Evolutionary conservation across 2,329 filamentous ascomycete genomes (phyloP), one percentile per base, ranked within the genome.

Genomic region (Hypoxylon sp.): DNA sequence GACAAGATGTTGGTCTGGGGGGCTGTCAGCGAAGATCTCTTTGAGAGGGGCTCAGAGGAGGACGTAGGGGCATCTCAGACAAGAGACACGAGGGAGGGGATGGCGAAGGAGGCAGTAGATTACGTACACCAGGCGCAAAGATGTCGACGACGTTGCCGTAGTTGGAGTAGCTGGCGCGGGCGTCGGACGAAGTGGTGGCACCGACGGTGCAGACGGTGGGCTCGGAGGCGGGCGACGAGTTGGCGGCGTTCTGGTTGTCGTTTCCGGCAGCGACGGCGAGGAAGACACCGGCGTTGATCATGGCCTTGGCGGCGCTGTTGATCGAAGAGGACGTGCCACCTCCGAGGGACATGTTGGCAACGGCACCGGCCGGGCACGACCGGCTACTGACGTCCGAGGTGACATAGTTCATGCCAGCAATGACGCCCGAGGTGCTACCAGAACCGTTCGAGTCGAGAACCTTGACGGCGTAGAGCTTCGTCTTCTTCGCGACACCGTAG

Each of bases 241-340:
- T 69, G 4, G 66, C 63, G 1, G 76, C 75, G 51, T 80, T 73
- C n/a, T 66, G 69, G 60, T 74, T 72, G 18, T 74, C 73, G 68
- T 85, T 85, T 15, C 84, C 84, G 17, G 83, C 83, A 3, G 83
- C 82, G 0, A 83, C 82, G 24, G 82, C 79, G 2, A 81, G 76
- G 48, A 83, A 77, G 26, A 87, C 72, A 18, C 82, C 83, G 1
- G 70, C 67, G 18, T 66, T 65, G 65, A 78, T 78, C 46, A 81
- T 80, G 21, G 71, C 73, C 31, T 77, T 73, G 15, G 85, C 76
- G 41, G 81, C 81, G 29, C 66, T 68, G 75, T 85, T 85, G 66
- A 84, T 74, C 38, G 82, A 74, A 0, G 72, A 60, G 0, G 79
- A 81, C 55, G 67, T 70, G 24, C 67, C 53, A 2, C 80, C 81